Evolutionary conservation across 164 flowering plant species (phyloP).

Genomic region (Tetracentron sinense): DNA sequence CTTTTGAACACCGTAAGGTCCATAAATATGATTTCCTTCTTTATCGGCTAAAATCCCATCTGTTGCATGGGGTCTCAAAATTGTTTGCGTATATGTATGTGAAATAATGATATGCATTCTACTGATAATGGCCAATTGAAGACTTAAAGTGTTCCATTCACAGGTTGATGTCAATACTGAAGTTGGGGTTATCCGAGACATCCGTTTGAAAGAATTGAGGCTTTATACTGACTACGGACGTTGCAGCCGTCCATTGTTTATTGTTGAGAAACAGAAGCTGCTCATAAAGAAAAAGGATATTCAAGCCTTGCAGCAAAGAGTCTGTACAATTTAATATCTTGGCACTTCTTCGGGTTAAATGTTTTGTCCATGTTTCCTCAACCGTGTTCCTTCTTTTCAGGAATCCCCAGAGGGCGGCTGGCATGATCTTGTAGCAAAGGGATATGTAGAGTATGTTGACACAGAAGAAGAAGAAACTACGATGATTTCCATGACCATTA

Average conservation of each 20-base stretch:
- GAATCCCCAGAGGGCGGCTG: slow-evolving; percentile 86
- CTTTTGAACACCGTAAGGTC: too few species aligned
- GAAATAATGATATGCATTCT: not conserved
- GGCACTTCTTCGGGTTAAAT: not conserved
- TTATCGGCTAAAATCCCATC: too few species aligned
- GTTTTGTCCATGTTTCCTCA: not conserved
- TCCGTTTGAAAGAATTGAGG: slow-evolving; percentile 79
- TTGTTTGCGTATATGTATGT: too few species aligned
- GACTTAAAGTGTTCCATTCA: not conserved
- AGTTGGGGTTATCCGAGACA: slow-evolving; percentile 95
- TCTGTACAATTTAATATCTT: slow-evolving; percentile 23
- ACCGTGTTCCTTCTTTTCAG: slow-evolving; percentile 32
- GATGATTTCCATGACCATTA: slow-evolving; percentile 97
- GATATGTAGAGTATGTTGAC: slow-evolving; percentile 87
- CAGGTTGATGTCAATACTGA: slow-evolving; percentile 99
- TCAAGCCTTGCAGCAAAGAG: slow-evolving; percentile 77
- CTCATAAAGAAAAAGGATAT: slow-evolving; percentile 89
- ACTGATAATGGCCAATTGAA: not conserved
- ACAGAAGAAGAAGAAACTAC: slow-evolving; percentile 99
- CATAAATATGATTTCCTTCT: too few species aligned
- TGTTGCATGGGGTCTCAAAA: too few species aligned
- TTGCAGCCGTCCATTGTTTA: slow-evolving; percentile 97
- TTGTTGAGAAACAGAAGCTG: slow-evolving; percentile 87
- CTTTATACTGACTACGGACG: slow-evolving; percentile 99
- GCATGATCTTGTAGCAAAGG: slow-evolving; percentile 93